Conservation (phyloP, 495 filamentous ascomycete species). For the Tuber umbilicatum region DNA sequence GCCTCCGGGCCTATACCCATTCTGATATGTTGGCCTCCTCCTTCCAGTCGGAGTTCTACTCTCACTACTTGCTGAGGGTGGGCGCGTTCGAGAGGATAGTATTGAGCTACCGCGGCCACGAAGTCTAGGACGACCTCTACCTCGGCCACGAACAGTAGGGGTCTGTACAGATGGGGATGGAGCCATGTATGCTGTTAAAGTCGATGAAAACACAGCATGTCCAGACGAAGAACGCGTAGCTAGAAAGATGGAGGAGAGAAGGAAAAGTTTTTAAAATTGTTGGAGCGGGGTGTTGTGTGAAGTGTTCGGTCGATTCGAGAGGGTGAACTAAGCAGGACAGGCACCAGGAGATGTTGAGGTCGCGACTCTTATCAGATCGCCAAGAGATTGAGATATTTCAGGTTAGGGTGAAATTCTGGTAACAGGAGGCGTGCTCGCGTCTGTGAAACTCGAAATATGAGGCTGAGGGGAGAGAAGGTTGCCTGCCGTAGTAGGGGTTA, state of each 20-base stretch:
- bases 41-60: slow-evolving; percentile 41
- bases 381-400: slow-evolving; percentile 22
- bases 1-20: slow-evolving; percentile 65
- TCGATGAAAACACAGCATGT: slow-evolving; percentile 21
- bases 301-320: slow-evolving; percentile 6
- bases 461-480: neutral
- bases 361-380: slow-evolving; percentile 37
- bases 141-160: slow-evolving; percentile 33
- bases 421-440: neutral
- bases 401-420: slow-evolving; percentile 5
- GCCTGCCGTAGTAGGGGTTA: neutral
- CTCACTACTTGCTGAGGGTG: slow-evolving; percentile 30
- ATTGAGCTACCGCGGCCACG: slow-evolving; percentile 35
- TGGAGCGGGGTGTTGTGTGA: slow-evolving; percentile 1
- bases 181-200: slow-evolving; percentile 22
- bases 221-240: slow-evolving; percentile 17
- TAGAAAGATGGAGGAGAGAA: neutral
- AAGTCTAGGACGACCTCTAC: slow-evolving; percentile 37
- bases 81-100: slow-evolving; percentile 25
- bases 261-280: neutral
- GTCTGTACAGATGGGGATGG: slow-evolving; percentile 33
- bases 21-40: slow-evolving; percentile 45
- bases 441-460: neutral
- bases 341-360: slow-evolving; percentile 26
- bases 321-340: slow-evolving; percentile 3